Percentiles rank a stretch among this genome's conserved stretches.
These are phyloP conservation scores for Dentipellis sp. DNA, from an alignment of 768 basidiomycete genomes.

Conservation along the genomic window DNA sequence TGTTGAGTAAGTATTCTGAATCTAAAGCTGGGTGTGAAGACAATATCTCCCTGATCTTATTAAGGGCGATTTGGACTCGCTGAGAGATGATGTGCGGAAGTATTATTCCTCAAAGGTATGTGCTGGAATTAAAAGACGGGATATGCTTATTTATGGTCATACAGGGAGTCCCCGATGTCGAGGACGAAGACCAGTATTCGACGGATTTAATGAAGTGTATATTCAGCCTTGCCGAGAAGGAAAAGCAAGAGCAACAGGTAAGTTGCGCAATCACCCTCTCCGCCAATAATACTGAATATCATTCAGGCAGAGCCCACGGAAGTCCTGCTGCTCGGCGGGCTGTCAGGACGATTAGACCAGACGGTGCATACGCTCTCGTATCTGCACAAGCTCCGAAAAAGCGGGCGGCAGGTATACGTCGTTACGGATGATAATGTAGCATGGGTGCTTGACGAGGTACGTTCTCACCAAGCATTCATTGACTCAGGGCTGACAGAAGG, in stretches of 20 bases:
- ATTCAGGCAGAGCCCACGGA: constrained; percentile 37
- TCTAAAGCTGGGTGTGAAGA: constrained; percentile 24
- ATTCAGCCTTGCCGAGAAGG: constrained; percentile 45
- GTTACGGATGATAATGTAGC: constrained; percentile 88
- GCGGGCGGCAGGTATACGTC: constrained; percentile 52
- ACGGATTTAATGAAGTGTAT: constrained; percentile 97
- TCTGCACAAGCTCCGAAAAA: constrained; percentile 68
- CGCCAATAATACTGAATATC: not conserved
- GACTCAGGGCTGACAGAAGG: not conserved
- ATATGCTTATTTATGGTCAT: not conserved
- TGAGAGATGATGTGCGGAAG: constrained; percentile 60
- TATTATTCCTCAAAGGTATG: constrained; percentile 59
- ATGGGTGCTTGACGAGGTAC: constrained; percentile 78
- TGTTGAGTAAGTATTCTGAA: not conserved
- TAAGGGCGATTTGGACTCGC: constrained; percentile 90
- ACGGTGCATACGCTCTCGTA: constrained; percentile 85
- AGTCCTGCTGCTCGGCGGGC: constrained; percentile 76
- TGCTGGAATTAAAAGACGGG: not conserved
- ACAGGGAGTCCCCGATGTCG: constrained; percentile 58
- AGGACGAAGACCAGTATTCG: constrained; percentile 70
- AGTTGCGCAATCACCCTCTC: not conserved
- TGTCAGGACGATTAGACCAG: constrained; percentile 90
- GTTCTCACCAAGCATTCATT: constrained; percentile 13
- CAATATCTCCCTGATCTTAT: constrained; percentile 72
- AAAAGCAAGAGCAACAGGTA: constrained; percentile 33